Evolutionary conservation across 2,329 filamentous ascomycete species (phyloP), one percentile per base, ranked within the genome.

Genomic region (Tympanopsis confertula): DNA sequence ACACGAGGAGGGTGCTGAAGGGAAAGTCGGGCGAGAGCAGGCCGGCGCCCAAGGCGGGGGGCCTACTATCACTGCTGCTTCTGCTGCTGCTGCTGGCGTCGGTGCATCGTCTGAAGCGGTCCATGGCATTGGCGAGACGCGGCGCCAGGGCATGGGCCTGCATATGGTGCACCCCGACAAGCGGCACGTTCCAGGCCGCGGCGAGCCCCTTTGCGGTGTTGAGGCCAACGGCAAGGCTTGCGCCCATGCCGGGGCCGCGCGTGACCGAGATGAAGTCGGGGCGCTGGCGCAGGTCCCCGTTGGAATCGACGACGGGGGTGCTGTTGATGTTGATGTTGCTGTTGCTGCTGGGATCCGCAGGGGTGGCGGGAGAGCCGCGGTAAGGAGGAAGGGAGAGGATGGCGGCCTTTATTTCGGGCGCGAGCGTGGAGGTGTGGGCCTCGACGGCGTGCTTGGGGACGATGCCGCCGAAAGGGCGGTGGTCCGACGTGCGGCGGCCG

Each of bases 131-230:
- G 3, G 81, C 78, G 30, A 98, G 71, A 7, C 86, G 71, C 13
- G 89, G 84, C 14, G 91, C 96, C 44, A 98, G 63, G 14, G 91
- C 82, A 58, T 98, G 91, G 10, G 88, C 91, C 56, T 95, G 88
- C 91, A 98, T 96, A 58, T 98, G 91, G 56, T 98, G 84, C 1
- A 95, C 84, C 1, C 78, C 91, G 1, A 96, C 57, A 20, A 96
- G 63, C 3, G 89, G 88, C 26, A 87, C 71, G 45, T 78, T 71
- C 85, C 85, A 94, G 26, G 86, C 87, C 15, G 84, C 67, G 0
- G 88, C 78, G 15, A 96, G 69, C 0, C 87, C 91, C 58, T 96
- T 96, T 14, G 86, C 91, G 17, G 78, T 80, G 52, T 86, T 79
- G 10, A 96, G 57, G 0, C 91, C 91, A 13, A 81, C 77, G 15